Evolutionary conservation across 2,329 filamentous ascomycete species (phyloP), one percentile per base, ranked within the genome.

Genomic region (Samsoniella hepiali): DNA sequence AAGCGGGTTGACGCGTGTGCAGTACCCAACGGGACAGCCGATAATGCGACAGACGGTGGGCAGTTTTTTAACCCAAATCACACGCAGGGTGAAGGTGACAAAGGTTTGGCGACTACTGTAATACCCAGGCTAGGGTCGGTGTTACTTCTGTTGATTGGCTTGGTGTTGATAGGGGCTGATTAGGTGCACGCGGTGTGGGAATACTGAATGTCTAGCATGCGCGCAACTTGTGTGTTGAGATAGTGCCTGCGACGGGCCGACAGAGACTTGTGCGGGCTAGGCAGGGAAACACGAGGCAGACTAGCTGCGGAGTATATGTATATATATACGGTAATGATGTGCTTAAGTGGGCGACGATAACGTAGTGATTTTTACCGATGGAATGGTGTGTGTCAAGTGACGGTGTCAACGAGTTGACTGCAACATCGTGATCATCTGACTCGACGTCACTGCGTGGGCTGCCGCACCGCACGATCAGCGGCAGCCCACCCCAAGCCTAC

Each of bases 371-470:
- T 59, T 45, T 56, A 9, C 11, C 31, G 9, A 49, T 49, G 60
- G 27, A 17, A 56, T 27, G 44, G 60, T 62, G 51, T 56, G 59
- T 29, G 50, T 62, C 60, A 62, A 45, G 60, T 62, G 60, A 22
- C 32, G 38, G 17, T 22, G 22, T 15, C 3, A 27, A 31, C 27
- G 22, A 31, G 10, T 54, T 49, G 36, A 50, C 31, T 61, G 63
- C 45, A n/a, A 56, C 50, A 22, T 42, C 22, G 51, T 60, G 57
- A 44, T 64, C 63, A 64, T 60, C 27, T 64, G 63, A 64, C 31
- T 22, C 49, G 17, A 57, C 51, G 34, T 57, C 34, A 57, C 50
- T 56, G 57, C 50, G 31, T 49, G 50, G 50, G 32, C 22, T 22
- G 22, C 22, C 22, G 22, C 49, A 22, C 34, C 36, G 58, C 27